A percentile compares a stretch with the other conserved stretches of the same genome.
Evolutionary conservation across 2,329 filamentous ascomycete species (phyloP).

Genomic region (Pyrenophora teres): DNA sequence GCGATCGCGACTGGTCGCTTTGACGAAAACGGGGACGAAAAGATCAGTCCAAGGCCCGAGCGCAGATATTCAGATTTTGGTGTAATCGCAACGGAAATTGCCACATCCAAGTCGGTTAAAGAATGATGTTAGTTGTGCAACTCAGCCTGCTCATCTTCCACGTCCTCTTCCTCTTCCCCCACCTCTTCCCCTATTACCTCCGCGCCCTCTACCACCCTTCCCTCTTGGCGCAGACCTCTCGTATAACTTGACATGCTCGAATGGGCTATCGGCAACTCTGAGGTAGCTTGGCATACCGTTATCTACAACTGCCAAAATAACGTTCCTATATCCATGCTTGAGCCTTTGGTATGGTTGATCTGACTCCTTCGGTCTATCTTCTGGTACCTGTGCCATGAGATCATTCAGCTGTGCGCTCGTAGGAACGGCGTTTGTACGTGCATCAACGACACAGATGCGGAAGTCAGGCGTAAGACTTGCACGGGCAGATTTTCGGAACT

Average conservation of each 20-base stretch:
- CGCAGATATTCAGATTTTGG: too few relatives aligned
- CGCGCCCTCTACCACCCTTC: conserved; percentile 45
- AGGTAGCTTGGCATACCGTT: conserved; percentile 88
- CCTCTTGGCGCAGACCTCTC: conserved; percentile 49
- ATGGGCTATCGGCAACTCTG: conserved; percentile 77
- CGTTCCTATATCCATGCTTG: conserved; percentile 82
- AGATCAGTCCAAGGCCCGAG: too few relatives aligned
- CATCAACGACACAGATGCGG: conserved; percentile 79
- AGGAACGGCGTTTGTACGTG: conserved; percentile 72
- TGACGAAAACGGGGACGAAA: too few relatives aligned
- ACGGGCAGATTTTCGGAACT: conserved; percentile 79
- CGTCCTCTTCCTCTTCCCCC: conserved; percentile 26
- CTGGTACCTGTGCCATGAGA: conserved; percentile 75
- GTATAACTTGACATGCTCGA: conserved; percentile 72
- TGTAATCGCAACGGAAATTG: too few relatives aligned
- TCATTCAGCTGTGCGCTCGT: conserved; percentile 71
- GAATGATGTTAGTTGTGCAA: too few relatives aligned
- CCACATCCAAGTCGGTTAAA: too few relatives aligned
- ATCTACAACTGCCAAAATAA: conserved; percentile 86
- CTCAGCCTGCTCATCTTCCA: not conserved
- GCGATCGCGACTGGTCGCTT: too few relatives aligned
- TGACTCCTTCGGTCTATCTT: conserved; percentile 63
- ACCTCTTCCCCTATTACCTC: conserved; percentile 51
- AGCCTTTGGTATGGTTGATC: conserved; percentile 72
- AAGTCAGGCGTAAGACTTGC: conserved; percentile 72